Conservation (phyloP, 257 asterid genomes). For the Pogostemon cablin region DNA sequence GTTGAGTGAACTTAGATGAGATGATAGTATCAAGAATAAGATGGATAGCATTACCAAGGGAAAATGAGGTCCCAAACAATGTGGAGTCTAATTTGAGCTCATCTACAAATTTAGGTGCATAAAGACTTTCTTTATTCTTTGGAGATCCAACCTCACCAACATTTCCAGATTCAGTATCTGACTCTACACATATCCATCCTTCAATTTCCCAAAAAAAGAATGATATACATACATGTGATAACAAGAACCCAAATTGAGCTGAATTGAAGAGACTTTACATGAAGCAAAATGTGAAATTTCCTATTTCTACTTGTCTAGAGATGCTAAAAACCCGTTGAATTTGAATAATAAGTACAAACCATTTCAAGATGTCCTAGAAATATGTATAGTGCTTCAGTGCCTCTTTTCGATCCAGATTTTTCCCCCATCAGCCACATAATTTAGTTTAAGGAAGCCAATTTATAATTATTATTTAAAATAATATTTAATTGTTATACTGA, state of each 20-base stretch:
- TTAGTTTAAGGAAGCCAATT: constrained; percentile 2
- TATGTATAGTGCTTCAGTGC: constrained; percentile 6
- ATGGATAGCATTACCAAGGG: constrained; percentile 43
- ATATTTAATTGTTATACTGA: constrained; percentile 10
- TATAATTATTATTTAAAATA: neutral
- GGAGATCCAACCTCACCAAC: constrained; percentile 31
- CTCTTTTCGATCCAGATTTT: constrained; percentile 10
- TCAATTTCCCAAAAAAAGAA: constrained; percentile 42
- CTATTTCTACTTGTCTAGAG: neutral
- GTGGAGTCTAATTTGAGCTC: constrained; percentile 43
- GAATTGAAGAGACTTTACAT: constrained; percentile 17
- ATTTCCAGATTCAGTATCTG: constrained; percentile 69
- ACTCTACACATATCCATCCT: constrained; percentile 59
- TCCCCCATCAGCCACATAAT: neutral
- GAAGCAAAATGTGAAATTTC: neutral
- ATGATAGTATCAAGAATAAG: constrained; percentile 25
- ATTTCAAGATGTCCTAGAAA: neutral
- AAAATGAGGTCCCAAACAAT: constrained; percentile 43
- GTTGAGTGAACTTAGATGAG: constrained; percentile 25
- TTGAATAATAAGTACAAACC: neutral
- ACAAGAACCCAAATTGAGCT: constrained; percentile 1
- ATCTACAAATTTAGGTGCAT: constrained; percentile 39
- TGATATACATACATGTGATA: neutral
- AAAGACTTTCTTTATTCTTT: constrained; percentile 42
- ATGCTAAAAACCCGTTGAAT: neutral